Conservation (phyloP, 176 grass and related monocot genomes). For the Musa schizocarpa region DNA sequence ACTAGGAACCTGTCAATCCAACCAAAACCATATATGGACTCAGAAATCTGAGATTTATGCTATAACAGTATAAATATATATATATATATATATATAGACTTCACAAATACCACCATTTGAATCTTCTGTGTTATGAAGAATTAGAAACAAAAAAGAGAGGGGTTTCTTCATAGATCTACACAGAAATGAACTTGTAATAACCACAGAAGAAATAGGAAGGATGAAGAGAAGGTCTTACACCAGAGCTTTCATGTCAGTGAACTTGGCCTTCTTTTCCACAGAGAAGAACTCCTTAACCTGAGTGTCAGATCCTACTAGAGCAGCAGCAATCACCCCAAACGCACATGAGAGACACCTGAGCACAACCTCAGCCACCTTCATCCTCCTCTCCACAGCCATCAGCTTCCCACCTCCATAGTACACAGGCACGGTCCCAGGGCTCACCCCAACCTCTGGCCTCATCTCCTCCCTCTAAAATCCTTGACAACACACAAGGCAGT, state of each 20-base stretch:
- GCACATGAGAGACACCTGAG: constrained; percentile 33
- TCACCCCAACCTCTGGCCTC: constrained; percentile 7
- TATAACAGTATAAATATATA: background rate
- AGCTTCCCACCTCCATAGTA: constrained; percentile 1
- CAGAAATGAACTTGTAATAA: background rate
- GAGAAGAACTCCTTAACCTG: constrained; percentile 60
- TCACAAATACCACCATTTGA: background rate
- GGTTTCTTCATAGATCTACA: background rate
- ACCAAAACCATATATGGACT: too few species aligned
- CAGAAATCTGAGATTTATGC: background rate
- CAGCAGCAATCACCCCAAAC: constrained; percentile 25
- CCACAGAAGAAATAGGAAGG: background rate
- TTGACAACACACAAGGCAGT: too few species aligned
- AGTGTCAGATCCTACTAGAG: constrained; percentile 39
- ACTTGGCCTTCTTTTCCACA: constrained; percentile 44
- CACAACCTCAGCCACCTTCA: constrained; percentile 49
- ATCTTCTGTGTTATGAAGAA: background rate
- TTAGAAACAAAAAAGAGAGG: background rate
- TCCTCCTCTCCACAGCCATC: constrained; percentile 36
- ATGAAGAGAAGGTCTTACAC: constrained; percentile 27
- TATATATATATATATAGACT: background rate
- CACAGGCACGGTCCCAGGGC: constrained; percentile 14
- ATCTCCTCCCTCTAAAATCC: background rate
- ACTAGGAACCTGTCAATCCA: constrained; percentile 43
- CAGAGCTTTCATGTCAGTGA: constrained; percentile 63